Base-by-base conservation (phyloP, 176 grass and related monocot species). In the Sorghum bicolor region DNA sequence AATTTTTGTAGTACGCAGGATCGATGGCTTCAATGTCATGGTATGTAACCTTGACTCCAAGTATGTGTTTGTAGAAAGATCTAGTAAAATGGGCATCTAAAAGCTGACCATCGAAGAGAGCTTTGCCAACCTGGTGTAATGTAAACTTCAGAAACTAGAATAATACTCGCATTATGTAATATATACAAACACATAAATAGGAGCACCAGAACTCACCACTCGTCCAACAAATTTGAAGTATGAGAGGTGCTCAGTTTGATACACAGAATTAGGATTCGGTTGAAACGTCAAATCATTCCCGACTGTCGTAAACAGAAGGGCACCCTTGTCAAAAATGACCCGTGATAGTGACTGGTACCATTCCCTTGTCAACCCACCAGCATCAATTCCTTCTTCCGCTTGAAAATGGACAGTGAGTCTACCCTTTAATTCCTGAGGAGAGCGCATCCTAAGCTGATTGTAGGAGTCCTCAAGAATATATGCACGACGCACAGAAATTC, bases 21-120 rank as follows among this genome's bases (percentile, higher is more conserved):
- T 99, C 97, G 26, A 99, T 92, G 68, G 97, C 97, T 88, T 99
- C 97, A 87, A 99, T 96, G 69, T 99, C 97, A 89, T 99, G 97
- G 84, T 99, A 99, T 20, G 97, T 99, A 84, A 99, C 97, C 88
- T 99, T 99, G 33, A 65, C 91, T 78, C 84, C 97, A 75, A 99
- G 91, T 88, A 99, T 99, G 83, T 99, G 97, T 83, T 99, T 99
- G 83, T 99, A 99, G 72, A 99, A 99, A 33, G 97, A 99, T 86
- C 97, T 91, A 47, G 97, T 99, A 39, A 99, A 99, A 88, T 99
- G 97, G 26, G 87, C 97, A 96, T 99, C 97, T 75, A 99, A 76
- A 58, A 96, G 93, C 75, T 99, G 97, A 50, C 89, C 85, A 83
- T 99, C 97, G 4, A 96, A 96, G n/a, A 99, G 89, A 79, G 97